Base-by-base conservation (phyloP, 768 basidiomycete genomes). In the Polyporus arcularius region DNA sequence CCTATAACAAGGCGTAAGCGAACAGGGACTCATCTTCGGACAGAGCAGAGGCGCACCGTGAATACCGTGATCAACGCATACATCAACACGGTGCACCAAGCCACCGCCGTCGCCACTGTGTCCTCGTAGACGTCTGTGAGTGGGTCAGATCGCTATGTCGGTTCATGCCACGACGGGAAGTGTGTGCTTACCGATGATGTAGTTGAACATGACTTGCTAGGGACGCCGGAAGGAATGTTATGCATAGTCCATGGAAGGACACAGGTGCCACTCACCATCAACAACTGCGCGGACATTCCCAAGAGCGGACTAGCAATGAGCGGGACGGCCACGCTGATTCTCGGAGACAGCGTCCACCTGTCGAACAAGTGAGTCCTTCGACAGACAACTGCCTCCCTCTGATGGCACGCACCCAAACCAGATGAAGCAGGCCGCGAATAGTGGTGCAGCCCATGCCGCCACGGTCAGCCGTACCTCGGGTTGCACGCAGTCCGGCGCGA, bases 381-480 rank as follows among this genome's bases (percentile, higher is more conserved):
- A 21, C 4, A 18, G 9, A 26, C 9, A 14, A 39, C 1, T 26
- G 21, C 21, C 21, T 26, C 21, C 21, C 21, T 26, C 21, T 26
- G 21, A 26, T 26, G 21, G 21, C 0, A 42, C 61, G 43, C 38
- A 63, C 57, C 64, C 84, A 49, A 89, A 85, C 86, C 86, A 86
- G 72, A 89, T 88, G 71, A 87, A 83, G 4, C 83, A 79, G 21
- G 76, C 51, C 28, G 81, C 73, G 59, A 85, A 79, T 15, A 85
- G 61, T 0, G 86, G 86, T 0, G 81, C 79, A 3, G 78, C 81
- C 60, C 82, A 68, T 60, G 87, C 73, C 0, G 78, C 79, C 47
- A 80, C 72, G 50, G 78, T 75, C 28, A 88, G 70, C 26, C 86
- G 78, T 51, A 79, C 80, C 71, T 89, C 88, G 0, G 88, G 88